Evolutionary conservation across 306 rosid genomes (phyloP), one percentile per base, ranked within the genome.

Genomic region (Trifolium fragiferum): DNA sequence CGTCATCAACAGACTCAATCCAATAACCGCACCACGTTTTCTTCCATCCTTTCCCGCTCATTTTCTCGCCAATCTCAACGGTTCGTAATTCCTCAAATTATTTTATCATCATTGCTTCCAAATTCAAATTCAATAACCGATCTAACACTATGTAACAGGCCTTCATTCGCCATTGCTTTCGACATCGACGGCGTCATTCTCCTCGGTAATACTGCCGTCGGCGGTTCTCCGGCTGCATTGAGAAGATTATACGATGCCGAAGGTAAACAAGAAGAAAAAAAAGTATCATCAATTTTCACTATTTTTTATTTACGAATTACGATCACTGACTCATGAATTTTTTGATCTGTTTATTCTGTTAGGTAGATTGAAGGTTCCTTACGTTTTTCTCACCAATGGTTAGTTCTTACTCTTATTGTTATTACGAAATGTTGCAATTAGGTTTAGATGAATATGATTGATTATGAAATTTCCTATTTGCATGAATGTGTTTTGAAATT

Each of bases 181-280:
- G 98, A 94, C 90, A 94, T 94, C 61, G 98, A 94, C 68, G 98
- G 97, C 13, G 98, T 94, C 82, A 75, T 85, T 89, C 76, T 87
- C 68, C 94, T 93, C 10, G 90, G 93, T 73, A 81, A 88, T 55
- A 11, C 81, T 7, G 93, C 98, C 64, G 87, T 89, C 66, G 97
- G 98, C 58, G 94, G 90, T 59, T 89, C 98, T 64, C 88, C 89
- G 53, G 87, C 27, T 65, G 93, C 96, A 10, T 82, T 93, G 32
- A 79, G 71, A 71, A 84, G 76, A 74, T 76, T 93, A 69, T 88
- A 91, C 76, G 84, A 79, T 40, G 63, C 78, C 47, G 60, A 88
- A 6, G 97, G 97, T 87, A 74, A 64, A 40, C 6, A 10, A 68
- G n/a, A 15, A 10, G 18, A 7, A n/a, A 11, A 11, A 35, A 14